Conservation (phyloP, 2,329 filamentous ascomycete species). For the Aaosphaeria arxii region DNA sequence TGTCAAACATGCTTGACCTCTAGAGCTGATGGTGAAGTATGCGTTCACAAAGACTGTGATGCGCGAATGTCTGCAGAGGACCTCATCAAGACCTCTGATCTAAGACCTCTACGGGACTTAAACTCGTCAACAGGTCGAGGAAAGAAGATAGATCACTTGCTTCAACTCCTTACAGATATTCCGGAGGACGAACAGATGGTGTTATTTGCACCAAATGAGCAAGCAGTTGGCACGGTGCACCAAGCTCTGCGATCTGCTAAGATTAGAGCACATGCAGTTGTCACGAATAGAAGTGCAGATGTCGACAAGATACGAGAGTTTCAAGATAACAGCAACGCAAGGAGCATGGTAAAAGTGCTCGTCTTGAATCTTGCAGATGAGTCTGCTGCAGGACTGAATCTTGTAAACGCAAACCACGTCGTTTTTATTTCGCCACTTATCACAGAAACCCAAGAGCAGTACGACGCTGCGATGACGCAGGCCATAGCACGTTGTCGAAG, state of each 20-base stretch:
- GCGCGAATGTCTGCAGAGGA: constrained; percentile 10
- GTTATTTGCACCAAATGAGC: constrained; percentile 8
- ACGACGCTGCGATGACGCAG: constrained; percentile 59
- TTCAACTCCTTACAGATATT: constrained; percentile 36
- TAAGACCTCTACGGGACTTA: constrained; percentile 9
- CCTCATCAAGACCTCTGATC: constrained; percentile 18
- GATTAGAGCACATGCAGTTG: background rate
- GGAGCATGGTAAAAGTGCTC: constrained; percentile 46
- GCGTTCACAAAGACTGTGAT: constrained; percentile 18
- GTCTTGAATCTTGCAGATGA: constrained; percentile 57
- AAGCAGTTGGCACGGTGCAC: constrained; percentile 1
- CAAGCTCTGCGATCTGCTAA: constrained; percentile 5
- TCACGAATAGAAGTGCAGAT: no score
- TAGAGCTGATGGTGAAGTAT: constrained; percentile 19
- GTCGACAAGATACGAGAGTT: constrained; percentile 17
- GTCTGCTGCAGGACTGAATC: constrained; percentile 61
- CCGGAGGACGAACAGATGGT: constrained; percentile 34
- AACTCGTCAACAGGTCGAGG: background rate
- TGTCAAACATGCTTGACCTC: constrained; percentile 18
- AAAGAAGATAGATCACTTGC: constrained; percentile 21
- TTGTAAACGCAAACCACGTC: constrained; percentile 62
- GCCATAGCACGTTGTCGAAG: constrained; percentile 60
- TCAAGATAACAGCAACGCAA: constrained; percentile 18
- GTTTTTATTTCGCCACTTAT: constrained; percentile 61
- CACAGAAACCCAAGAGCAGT: constrained; percentile 50